These are phyloP conservation scores for Coemansia sp. DNA, from an alignment of 192 early-diverging fungal genomes.

Conservation along the genomic window DNA sequence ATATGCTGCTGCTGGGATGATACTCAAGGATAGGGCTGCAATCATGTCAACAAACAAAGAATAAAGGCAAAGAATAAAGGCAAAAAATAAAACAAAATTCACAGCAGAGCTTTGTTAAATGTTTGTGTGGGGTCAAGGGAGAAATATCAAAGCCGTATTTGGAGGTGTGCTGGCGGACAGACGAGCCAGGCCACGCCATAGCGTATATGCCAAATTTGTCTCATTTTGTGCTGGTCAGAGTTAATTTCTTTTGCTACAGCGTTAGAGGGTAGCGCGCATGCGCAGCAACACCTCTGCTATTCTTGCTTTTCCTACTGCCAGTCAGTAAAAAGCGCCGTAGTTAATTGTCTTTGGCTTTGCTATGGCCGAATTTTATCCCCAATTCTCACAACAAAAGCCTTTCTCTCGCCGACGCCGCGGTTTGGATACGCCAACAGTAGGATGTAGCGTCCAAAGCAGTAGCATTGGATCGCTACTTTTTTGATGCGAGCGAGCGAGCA, in stretches of 20 bases:
- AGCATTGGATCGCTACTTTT: not conserved
- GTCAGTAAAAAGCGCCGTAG: slow-evolving; percentile 1
- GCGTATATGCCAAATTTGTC: not conserved
- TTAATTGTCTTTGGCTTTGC: not conserved
- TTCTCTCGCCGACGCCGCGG: not conserved
- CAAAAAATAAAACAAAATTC: no score
- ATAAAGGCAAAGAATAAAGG: not conserved
- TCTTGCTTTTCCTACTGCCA: not conserved
- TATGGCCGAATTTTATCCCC: not conserved
- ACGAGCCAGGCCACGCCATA: not conserved
- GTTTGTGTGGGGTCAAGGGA: not conserved
- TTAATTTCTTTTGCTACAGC: not conserved
- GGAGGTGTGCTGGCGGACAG: not conserved
- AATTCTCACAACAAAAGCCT: not conserved
- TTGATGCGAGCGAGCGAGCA: not conserved
- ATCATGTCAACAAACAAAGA: not conserved
- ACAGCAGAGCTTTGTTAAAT: no score
- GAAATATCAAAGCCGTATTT: not conserved
- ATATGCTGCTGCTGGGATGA: not conserved
- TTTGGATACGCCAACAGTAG: not conserved
- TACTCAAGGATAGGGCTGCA: not conserved
- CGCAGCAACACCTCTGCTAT: not conserved
- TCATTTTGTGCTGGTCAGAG: not conserved
- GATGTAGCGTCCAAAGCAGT: not conserved
- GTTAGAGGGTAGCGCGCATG: not conserved